Conservation (phyloP, 805 yeast species). For the Metschnikowia chrysomelidarum region DNA sequence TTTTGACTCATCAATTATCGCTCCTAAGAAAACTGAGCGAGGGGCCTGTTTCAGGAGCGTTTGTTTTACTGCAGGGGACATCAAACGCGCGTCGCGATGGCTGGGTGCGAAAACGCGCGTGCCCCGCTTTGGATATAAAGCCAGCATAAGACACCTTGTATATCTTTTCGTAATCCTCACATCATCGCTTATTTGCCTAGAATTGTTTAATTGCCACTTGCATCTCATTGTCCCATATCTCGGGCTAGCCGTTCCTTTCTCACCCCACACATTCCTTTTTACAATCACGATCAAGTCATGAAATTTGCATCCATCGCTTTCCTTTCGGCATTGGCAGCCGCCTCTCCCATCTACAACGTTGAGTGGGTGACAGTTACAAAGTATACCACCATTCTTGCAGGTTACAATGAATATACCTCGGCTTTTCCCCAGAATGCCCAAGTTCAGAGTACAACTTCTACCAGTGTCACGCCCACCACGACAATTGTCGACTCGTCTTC, state of each 20-base stretch:
- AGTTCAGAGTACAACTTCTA: no score
- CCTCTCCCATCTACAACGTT: constrained; percentile 13
- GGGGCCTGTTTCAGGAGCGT: no score
- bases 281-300: constrained; percentile 8
- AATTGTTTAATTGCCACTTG: not conserved
- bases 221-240: constrained; percentile 1
- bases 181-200: not conserved
- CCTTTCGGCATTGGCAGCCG: constrained; percentile 13
- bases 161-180: not conserved
- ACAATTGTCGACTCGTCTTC: no score
- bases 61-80: no score
- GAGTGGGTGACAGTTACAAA: constrained; percentile 16
- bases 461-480: not conserved
- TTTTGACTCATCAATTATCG: no score
- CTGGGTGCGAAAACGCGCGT: no score
- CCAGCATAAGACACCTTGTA: constrained; percentile 1
- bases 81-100: no score
- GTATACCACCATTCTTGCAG: constrained; percentile 13
- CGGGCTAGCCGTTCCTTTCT: constrained; percentile 11
- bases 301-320: constrained; percentile 11
- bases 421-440: constrained; percentile 3
- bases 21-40: no score
- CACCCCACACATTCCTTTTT: constrained; percentile 7
- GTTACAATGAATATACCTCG: constrained; percentile 6
- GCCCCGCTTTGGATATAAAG: constrained; percentile 4